Evolutionary conservation across 2,329 filamentous ascomycete genomes (phyloP).

Genomic region (Thermoascus crustaceus): DNA sequence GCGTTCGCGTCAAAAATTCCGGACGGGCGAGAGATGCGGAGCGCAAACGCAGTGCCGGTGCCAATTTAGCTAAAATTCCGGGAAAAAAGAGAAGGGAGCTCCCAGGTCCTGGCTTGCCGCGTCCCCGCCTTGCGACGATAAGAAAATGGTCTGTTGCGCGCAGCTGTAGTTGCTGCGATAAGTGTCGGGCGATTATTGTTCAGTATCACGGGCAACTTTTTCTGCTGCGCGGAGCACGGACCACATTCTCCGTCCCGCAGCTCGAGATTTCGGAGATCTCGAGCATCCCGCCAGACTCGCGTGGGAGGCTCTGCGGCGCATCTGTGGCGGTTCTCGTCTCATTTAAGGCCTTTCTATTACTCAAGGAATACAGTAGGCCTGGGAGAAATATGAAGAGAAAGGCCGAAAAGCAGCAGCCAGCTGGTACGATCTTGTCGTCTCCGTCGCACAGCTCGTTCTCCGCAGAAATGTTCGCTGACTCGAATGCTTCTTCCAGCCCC

Average conservation of each 20-base stretch:
- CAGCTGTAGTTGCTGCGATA: constrained; percentile 9
- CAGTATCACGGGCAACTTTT: constrained; percentile 27
- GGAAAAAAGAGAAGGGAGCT: too few species aligned
- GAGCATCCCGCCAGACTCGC: constrained; percentile 3
- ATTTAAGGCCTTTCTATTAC: neutral
- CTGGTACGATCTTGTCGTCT: constrained; percentile 18
- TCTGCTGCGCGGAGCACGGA: constrained; percentile 34
- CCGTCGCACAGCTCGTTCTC: neutral
- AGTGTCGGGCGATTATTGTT: constrained; percentile 12
- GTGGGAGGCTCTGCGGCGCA: constrained; percentile 7
- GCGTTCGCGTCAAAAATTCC: too few species aligned
- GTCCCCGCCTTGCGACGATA: too few species aligned
- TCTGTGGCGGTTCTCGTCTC: neutral
- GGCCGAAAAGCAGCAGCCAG: constrained; percentile 27
- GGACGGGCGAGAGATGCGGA: too few species aligned
- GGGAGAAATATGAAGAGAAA: constrained; percentile 27
- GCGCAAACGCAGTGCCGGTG: too few species aligned
- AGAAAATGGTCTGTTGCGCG: neutral
- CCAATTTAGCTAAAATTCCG: too few species aligned
- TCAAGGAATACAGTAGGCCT: neutral
- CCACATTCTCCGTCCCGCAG: constrained; percentile 20
- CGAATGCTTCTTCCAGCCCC: constrained; percentile 18
- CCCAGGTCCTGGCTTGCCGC: too few species aligned
- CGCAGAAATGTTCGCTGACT: constrained; percentile 5
- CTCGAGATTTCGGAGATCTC: constrained; percentile 14